phyloP scores from a whole-genome alignment of 176 grass and related monocot species.

The Oryza australiensis region DNA sequence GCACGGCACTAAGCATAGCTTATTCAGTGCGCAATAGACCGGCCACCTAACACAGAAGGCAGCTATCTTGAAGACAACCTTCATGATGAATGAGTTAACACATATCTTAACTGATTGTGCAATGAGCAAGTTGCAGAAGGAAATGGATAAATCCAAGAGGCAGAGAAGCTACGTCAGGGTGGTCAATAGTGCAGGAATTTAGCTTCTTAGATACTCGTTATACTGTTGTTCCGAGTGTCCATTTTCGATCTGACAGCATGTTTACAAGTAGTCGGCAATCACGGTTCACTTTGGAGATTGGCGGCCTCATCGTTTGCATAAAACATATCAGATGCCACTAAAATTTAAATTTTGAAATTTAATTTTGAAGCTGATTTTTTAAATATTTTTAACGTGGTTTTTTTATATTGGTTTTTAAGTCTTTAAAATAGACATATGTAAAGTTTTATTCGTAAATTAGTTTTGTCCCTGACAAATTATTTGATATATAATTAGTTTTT shows the following conservation, averaged over 20 bases:
- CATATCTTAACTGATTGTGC: not conserved
- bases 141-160: not conserved
- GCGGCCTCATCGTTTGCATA: too few relatives aligned
- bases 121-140: not conserved
- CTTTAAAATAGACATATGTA: too few relatives aligned
- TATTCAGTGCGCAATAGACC: conserved; percentile 17
- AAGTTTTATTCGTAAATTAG: too few relatives aligned
- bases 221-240: not conserved
- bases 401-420: too few relatives aligned
- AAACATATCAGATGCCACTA: too few relatives aligned
- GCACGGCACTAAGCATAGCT: not conserved
- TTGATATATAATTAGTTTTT: too few relatives aligned
- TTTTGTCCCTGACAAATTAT: too few relatives aligned
- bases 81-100: not conserved
- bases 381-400: too few relatives aligned
- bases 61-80: conserved; percentile 3
- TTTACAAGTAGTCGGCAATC: not conserved
- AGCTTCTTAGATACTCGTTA: not conserved
- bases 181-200: not conserved
- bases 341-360: too few relatives aligned
- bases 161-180: not conserved
- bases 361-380: too few relatives aligned
- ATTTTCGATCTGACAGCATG: not conserved
- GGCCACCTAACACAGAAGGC: conserved; percentile 20
- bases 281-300: too few relatives aligned